phyloP scores from a whole-genome alignment of 805 yeast genomes.

The Osmozyma mogii region DNA sequence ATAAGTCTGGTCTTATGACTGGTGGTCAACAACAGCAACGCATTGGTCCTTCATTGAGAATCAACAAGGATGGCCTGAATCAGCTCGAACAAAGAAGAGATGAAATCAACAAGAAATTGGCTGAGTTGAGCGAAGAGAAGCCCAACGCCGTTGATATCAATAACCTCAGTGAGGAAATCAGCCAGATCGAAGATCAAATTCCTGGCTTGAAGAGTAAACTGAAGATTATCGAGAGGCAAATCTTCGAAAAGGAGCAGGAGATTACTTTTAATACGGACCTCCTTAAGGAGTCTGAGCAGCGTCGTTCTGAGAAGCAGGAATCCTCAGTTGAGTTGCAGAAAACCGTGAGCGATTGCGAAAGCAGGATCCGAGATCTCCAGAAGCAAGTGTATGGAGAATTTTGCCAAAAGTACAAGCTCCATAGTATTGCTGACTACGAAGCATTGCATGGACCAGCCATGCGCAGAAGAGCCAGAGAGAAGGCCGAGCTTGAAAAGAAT shows the following conservation, averaged over 20 bases:
- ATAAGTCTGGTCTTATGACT: constrained; percentile 84
- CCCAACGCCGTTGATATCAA: constrained; percentile 53
- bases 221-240: constrained; percentile 34
- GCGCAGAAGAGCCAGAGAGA: constrained; percentile 51
- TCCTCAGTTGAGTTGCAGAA: constrained; percentile 10
- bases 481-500: constrained; percentile 54
- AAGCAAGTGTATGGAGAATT: constrained; percentile 42
- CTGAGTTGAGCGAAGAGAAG: constrained; percentile 37
- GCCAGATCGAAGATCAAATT: constrained; percentile 33
- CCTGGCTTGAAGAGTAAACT: constrained; percentile 39
- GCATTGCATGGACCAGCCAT: constrained; percentile 51
- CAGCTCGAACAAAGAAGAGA: constrained; percentile 45
- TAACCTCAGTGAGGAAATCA: constrained; percentile 47
- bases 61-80: constrained; percentile 68
- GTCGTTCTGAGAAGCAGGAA: constrained; percentile 11
- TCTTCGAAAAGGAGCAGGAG: constrained; percentile 42
- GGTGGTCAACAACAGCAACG: constrained; percentile 63
- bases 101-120: constrained; percentile 34
- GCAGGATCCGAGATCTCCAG: constrained; percentile 27
- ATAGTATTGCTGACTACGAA: constrained; percentile 62
- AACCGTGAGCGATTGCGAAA: constrained; percentile 15
- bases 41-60: constrained; percentile 36
- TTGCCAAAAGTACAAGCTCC: constrained; percentile 47
- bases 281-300: constrained; percentile 13
- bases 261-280: constrained; percentile 37